These are phyloP conservation scores for Hapsidospora chrysogenum DNA, from an alignment of 495 filamentous ascomycete species.

Conservation along the genomic window DNA sequence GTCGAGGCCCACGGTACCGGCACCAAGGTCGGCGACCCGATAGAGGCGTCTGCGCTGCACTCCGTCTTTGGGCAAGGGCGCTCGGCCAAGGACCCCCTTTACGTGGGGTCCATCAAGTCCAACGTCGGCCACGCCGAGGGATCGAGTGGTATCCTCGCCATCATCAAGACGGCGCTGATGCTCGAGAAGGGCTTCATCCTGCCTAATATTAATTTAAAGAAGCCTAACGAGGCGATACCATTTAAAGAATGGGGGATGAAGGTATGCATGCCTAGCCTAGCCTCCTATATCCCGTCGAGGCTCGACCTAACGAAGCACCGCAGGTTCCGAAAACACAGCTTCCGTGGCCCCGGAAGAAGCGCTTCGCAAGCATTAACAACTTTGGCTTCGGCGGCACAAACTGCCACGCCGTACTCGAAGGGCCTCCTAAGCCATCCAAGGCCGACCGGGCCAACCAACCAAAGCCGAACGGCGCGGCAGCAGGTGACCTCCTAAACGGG, in stretches of 20 bases:
- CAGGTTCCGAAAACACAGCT: slow-evolving; percentile 9
- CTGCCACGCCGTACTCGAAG: slow-evolving; percentile 31
- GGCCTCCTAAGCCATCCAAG: too few relatives aligned
- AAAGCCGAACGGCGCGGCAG: too few relatives aligned
- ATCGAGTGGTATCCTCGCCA: slow-evolving; percentile 20
- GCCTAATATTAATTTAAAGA: slow-evolving; percentile 19
- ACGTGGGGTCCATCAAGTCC: slow-evolving; percentile 29
- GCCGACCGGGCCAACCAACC: background rate
- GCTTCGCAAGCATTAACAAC: slow-evolving; percentile 14
- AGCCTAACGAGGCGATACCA: slow-evolving; percentile 19
- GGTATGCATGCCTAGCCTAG: too few relatives aligned
- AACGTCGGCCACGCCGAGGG: slow-evolving; percentile 32
- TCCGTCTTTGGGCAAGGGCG: slow-evolving; percentile 9
- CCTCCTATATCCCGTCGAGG: background rate
- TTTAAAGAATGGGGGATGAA: slow-evolving; percentile 15
- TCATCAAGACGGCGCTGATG: slow-evolving; percentile 29
- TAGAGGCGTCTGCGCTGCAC: slow-evolving; percentile 24
- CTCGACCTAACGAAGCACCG: too few relatives aligned
- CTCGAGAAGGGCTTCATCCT: slow-evolving; percentile 22
- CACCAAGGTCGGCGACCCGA: slow-evolving; percentile 33
- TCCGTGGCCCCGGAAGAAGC: slow-evolving; percentile 5
- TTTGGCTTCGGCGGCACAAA: slow-evolving; percentile 37
- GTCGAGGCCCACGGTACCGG: slow-evolving; percentile 40
- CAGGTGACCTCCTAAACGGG: background rate
- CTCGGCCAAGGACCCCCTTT: slow-evolving; percentile 7